Conservation (phyloP, 2,329 filamentous ascomycete genomes). For the Sporothrix sp. region DNA sequence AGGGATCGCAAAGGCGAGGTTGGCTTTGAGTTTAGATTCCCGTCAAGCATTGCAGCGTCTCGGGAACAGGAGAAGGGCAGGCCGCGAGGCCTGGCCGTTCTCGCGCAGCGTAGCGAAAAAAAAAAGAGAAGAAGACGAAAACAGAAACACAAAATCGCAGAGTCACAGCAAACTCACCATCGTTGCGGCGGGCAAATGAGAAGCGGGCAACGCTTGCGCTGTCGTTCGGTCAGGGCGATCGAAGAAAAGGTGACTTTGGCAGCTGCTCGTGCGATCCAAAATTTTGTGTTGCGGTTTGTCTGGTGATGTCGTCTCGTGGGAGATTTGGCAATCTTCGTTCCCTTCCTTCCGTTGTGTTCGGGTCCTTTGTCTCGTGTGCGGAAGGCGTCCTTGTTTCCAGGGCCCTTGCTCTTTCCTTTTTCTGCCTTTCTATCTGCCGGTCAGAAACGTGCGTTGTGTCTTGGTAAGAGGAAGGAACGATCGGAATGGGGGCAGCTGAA, state of each 20-base stretch:
- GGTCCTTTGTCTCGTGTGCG: neutral
- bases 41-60: slow-evolving; percentile 8
- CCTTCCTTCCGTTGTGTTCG: neutral
- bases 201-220: neutral
- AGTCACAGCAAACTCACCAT: neutral
- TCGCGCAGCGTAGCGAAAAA: slow-evolving; percentile 1
- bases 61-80: too few relatives aligned
- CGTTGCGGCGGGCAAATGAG: neutral
- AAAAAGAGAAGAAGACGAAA: slow-evolving; percentile 12
- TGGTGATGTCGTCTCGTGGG: neutral
- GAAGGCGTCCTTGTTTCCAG: neutral
- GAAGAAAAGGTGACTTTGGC: neutral
- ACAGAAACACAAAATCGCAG: neutral
- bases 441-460: slow-evolving; percentile 5
- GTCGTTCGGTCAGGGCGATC: neutral
- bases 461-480: neutral
- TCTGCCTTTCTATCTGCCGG: slow-evolving; percentile 7
- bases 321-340: neutral
- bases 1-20: slow-evolving; percentile 21
- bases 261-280: slow-evolving; percentile 3
- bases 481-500: slow-evolving; percentile 1
- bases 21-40: slow-evolving; percentile 30
- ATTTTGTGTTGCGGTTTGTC: neutral
- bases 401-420: neutral
- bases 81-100: too few relatives aligned